Percentiles rank a stretch among this genome's conserved stretches.
Conservation (phyloP, 345 rosid genomes). For the Bretschneidera sinensis region DNA sequence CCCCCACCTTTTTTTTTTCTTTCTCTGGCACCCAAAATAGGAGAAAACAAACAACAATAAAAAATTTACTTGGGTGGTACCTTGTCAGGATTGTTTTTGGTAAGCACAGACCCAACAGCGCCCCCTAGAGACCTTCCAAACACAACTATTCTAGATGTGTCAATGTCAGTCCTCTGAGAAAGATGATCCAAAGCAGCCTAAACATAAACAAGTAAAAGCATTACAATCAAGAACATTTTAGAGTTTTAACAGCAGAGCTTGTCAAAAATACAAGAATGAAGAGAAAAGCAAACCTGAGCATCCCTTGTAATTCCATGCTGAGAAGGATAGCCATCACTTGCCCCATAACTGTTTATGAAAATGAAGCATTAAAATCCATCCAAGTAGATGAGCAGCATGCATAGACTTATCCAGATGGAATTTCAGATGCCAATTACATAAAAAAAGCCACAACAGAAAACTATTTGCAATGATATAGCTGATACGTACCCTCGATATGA, state of each 20-base stretch:
- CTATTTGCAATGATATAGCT: constrained; percentile 3
- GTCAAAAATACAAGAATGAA: constrained; percentile 6
- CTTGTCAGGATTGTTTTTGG: constrained; percentile 90
- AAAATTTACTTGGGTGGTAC: constrained; percentile 27
- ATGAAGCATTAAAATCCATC: constrained; percentile 20
- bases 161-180: constrained; percentile 79
- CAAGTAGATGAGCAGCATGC: constrained; percentile 13
- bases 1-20: too few species aligned
- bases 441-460: constrained; percentile 8
- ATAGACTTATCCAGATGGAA: neutral
- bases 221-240: constrained; percentile 2
- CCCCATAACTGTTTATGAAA: constrained; percentile 79
- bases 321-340: constrained; percentile 94
- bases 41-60: neutral
- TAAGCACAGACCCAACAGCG: constrained; percentile 89
- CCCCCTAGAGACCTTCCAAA: constrained; percentile 99
- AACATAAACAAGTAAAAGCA: constrained; percentile 18
- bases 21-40: neutral
- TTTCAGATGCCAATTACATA: constrained; percentile 9
- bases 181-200: constrained; percentile 99
- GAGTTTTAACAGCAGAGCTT: neutral
- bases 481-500: constrained; percentile 86
- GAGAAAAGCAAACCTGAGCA: constrained; percentile 68
- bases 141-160: constrained; percentile 78
- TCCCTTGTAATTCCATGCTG: constrained; percentile 83